Evolutionary conservation across 192 early-diverging fungal genomes (phyloP), one percentile per base, ranked within the genome.

Genomic region (Umbelopsis vinacea): DNA sequence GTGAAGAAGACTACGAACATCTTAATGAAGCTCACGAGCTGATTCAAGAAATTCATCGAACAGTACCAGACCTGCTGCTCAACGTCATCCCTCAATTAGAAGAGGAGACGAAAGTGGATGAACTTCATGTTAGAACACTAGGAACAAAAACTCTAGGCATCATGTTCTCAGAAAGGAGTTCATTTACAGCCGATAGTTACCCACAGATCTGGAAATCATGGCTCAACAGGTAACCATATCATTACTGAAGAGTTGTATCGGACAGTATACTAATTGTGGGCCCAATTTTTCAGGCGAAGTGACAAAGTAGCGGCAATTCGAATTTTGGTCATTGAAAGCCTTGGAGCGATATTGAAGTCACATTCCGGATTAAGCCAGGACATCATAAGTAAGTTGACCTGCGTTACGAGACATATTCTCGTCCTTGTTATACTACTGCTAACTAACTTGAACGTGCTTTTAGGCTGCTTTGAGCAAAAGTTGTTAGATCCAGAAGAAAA

Each of bases 1-100:
- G 74, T 40, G 76, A 76, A 12, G 79, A 86, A 69, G 84, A 86
- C 17, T 35, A 84, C 19, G 82, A 79, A 55, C 88, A 91, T 35
- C 74, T 93, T 38, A 87, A 83, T 40, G 82, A 82, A 3, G 89
- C 92, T 4, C 96, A 98, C 71, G 84, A 85, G 6, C 79, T 96
- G 40, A 93, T 98, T 48, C 79, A 94, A 46, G 91, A 96, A 66
- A 86, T 99, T 48, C 89, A 95, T 82, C 78, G 83, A 48, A 76
- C 85, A 7, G 86, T 90, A 3, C 94, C 95, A 0, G 87, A 84
- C 23, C 83, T 97, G 26, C 79, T 99, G 52, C 80, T 95, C 40
- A 96, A 92, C 55, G 96, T 99, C 0, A 89, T 99, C 38, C 97
- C 97, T 23, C 92, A 93, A 75, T 84, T 99, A 22, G 95, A 98